Evolutionary conservation across 2,329 filamentous ascomycete species (phyloP), one percentile per base, ranked within the genome.

Genomic region (Zelopaecilomyces penicillatus): DNA sequence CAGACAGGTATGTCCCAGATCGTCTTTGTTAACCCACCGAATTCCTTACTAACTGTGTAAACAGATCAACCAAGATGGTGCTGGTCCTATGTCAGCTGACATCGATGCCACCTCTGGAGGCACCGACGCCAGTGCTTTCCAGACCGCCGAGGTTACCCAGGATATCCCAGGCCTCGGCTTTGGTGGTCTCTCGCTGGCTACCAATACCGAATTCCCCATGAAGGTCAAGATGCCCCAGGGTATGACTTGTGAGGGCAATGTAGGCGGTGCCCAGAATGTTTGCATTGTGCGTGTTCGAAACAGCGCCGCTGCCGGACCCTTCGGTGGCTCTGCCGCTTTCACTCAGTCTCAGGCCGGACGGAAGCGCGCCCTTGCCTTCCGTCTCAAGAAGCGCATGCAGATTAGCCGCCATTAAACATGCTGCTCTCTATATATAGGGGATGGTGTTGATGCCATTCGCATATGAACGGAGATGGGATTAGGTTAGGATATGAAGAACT

Each of bases 41-140:
- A 33, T 40, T 32, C 34, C 41, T 10, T 26, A 9, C 3, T n/a
- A 19, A 19, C 19, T 19, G 19, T 19, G 19, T 19, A 19, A 19
- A 11, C 77, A 85, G 67, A 76, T 85, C 66, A 85, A 85, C 72
- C 80, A 84, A 62, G 81, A 85, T 54, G 81, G 81, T 26, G 82
- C 80, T 0, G 82, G 81, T 2, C 80, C 80, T 2, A 65, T 85
- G 39, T 73, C 67, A 30, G 80, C 80, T 6, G 67, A 69, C 37
- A 67, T 85, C 40, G 81, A 85, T 55, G 64, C 69, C 36, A 82
- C 79, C 28, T 83, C 79, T 2, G 80, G 78, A 31, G 82, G 81
- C 43, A 78, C 73, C 4, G 76, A 83, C 54, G 59, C 72, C 27
- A 56, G 63, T 35, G 81, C 81, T 30, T 85, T 85, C 71, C 58